Evolutionary conservation across 2,329 filamentous ascomycete species (phyloP).

Genomic region (Gaeumannomyces sp.): DNA sequence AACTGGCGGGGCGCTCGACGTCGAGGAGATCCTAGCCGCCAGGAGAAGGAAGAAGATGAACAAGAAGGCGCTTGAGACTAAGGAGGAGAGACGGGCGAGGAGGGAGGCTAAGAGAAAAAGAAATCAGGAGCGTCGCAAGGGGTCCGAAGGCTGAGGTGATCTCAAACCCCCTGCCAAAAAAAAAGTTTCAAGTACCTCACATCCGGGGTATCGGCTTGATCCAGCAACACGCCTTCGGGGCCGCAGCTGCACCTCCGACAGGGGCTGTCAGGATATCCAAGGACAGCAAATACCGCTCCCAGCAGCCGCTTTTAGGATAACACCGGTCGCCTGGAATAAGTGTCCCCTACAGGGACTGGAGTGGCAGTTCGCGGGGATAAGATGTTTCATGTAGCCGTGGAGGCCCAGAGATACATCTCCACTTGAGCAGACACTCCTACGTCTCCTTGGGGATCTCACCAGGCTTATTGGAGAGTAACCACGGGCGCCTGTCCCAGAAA

Average conservation of each 20-base stretch:
- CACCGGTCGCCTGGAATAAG: not conserved
- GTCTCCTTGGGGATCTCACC: constrained; percentile 62
- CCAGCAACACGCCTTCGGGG: not conserved
- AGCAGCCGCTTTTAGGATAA: not conserved
- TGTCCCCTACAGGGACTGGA: not conserved
- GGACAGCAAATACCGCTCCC: not conserved
- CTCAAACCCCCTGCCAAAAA: not conserved
- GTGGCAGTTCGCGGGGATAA: not conserved
- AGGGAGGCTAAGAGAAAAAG: constrained; percentile 28
- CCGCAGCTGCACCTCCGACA: not conserved
- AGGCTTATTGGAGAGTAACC: constrained; percentile 71
- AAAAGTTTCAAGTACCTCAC: not conserved
- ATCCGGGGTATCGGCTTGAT: not conserved
- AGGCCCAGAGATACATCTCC: not conserved
- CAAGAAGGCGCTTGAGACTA: constrained; percentile 16
- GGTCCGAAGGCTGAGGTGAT: constrained; percentile 26
- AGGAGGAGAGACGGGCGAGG: constrained; percentile 27
- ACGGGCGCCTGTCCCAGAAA: constrained; percentile 85
- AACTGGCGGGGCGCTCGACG: constrained; percentile 24
- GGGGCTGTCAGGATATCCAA: not conserved
- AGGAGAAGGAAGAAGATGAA: constrained; percentile 10
- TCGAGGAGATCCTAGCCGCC: constrained; percentile 7
- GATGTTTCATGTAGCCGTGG: not conserved
- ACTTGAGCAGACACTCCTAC: constrained; percentile 16
- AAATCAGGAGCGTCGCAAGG: constrained; percentile 20